phyloP scores from a whole-genome alignment of 257 asterid species.

The Lithospermum erythrorhizon region DNA sequence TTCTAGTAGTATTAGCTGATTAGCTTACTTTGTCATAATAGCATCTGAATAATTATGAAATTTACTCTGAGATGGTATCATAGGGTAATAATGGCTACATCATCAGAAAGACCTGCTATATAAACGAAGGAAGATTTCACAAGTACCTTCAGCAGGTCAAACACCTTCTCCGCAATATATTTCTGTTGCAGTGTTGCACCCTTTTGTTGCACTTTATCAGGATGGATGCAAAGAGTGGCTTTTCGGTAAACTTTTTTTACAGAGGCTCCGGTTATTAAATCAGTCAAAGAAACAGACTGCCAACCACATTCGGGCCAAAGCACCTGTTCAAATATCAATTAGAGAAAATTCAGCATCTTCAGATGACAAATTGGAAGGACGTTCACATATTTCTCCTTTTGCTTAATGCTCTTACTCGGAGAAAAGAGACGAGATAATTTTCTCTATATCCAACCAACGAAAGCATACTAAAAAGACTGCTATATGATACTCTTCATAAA shows the following conservation, averaged over 20 bases:
- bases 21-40: no score
- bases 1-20: no score
- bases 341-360: conserved; percentile 8
- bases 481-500: no score
- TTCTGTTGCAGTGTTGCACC: conserved; percentile 96
- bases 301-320: conserved; percentile 99
- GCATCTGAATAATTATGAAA: no score
- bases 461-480: no score
- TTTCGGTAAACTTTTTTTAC: conserved; percentile 88
- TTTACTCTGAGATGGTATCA: not conserved
- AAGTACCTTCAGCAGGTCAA: conserved; percentile 91
- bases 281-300: conserved; percentile 98
- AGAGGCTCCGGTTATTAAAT: conserved; percentile 75
- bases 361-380: conserved; percentile 5
- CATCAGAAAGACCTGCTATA: not conserved
- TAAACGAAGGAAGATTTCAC: not conserved
- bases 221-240: conserved; percentile 97
- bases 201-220: conserved; percentile 98
- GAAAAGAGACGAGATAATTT: no score
- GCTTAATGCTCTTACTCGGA: no score
- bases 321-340: conserved; percentile 37
- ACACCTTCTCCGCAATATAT: conserved; percentile 95
- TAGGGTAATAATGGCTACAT: not conserved
- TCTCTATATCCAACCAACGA: no score
- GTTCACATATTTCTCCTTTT: no score